Evolutionary conservation across 257 asterid genomes (phyloP), one percentile per base, ranked within the genome.

Genomic region (Solanum megistacrolobum): DNA sequence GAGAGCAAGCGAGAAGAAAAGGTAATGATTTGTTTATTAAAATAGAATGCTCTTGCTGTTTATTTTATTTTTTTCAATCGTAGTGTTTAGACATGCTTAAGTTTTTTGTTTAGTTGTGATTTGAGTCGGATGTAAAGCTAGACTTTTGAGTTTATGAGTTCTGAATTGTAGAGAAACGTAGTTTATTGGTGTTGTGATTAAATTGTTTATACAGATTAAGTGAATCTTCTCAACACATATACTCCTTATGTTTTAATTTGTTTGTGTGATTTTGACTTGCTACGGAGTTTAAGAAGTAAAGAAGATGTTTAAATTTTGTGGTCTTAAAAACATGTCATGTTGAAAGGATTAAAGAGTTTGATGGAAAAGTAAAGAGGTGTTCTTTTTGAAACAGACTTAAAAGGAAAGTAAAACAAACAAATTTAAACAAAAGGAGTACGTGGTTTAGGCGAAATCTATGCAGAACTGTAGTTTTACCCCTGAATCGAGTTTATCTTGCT

Each of bases 1-100:
- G 99, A 95, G 88, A 91, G 91, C 92, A 96, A 97, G 88, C 97
- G 98, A 36, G 98, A 96, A 10, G 99, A 95, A 36, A 96, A 96
- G 98, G 99, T 96, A 6, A 39, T 43, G 98, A 95, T 55, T 55
- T 55, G 65, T 55, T 55, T 55, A 18, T 55, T 55, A 6, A 18
- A 18, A 18, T 55, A 18, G n/a, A 55, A 55, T 55, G 3, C 65
- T 55, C 1, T 55, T 18, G 65, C 65, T 18, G 62, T 2, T 52
- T 52, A 2, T 52, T 52, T 48, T 14, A 1, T 0, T 52, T 48
- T 14, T 48, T 18, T 2, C n/a, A 55, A 55, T 52, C n/a, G 10
- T 55, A 55, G 65, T 55, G 65, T 55, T 55, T 55, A 55, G 65
- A 6, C 65, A 55, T 18, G n/a, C 65, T 55, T 55, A 55, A 32